phyloP scores from a whole-genome alignment of 768 basidiomycete species.

The Holtermanniella nyarrowii region DNA sequence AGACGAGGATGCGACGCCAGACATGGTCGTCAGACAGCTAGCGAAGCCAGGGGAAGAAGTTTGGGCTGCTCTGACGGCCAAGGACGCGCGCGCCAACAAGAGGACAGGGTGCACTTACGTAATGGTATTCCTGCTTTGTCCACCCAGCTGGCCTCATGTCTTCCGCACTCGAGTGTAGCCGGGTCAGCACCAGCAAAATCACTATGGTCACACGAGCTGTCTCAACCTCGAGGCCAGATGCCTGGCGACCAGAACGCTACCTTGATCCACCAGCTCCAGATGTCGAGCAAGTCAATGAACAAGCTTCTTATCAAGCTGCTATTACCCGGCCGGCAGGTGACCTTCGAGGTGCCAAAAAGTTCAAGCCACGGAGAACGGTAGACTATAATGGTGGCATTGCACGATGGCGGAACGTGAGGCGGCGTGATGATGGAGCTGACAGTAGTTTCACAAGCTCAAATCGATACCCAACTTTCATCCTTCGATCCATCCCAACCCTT shows the following conservation, averaged over 20 bases:
- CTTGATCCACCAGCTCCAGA: conserved; percentile 57
- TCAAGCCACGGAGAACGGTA: conserved; percentile 81
- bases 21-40: not conserved
- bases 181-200: not conserved
- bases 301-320: conserved; percentile 69
- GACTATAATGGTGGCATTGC: conserved; percentile 86
- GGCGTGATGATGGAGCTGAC: not conserved
- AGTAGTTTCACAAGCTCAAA: conserved; percentile 19
- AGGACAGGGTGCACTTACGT: no score
- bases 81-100: no score
- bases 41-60: no score
- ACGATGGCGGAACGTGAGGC: conserved; percentile 68
- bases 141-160: no score
- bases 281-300: conserved; percentile 64
- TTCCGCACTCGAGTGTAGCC: no score
- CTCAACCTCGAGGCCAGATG: conserved; percentile 25
- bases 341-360: conserved; percentile 57
- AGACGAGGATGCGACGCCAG: not conserved
- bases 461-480: conserved; percentile 48
- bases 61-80: no score
- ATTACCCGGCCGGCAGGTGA: conserved; percentile 49
- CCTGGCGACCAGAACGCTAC: conserved; percentile 65
- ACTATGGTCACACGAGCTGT: not conserved
- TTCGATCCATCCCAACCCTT: conserved; percentile 60
- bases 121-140: no score